Evolutionary conservation across 2,329 filamentous ascomycete species (phyloP).

Genomic region (Botrytis squamosa): DNA sequence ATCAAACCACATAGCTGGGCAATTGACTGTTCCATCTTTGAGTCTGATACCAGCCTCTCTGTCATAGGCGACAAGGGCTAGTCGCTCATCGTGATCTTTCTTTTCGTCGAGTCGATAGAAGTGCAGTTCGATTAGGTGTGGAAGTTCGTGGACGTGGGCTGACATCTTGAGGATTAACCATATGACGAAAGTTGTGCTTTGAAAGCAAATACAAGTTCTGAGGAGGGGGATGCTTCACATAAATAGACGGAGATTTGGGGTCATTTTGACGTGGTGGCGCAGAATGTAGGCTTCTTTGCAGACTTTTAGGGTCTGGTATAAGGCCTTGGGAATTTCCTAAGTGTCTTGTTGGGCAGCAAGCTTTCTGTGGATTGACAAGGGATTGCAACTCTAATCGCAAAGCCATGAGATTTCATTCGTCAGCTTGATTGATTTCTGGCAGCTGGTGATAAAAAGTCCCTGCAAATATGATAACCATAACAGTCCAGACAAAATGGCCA

Average conservation of each 20-base stretch:
- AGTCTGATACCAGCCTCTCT: neutral
- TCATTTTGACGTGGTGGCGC: neutral
- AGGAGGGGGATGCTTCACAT: too few relatives aligned
- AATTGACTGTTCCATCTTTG: neutral
- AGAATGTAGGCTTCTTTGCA: neutral
- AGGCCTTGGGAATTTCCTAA: neutral
- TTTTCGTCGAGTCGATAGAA: neutral
- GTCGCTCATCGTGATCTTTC: neutral
- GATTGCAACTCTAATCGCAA: neutral
- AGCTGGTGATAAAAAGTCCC: neutral
- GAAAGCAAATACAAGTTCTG: neutral
- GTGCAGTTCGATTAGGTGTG: neutral
- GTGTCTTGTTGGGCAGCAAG: neutral
- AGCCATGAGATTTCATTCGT: neutral
- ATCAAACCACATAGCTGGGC: slow-evolving; percentile 6
- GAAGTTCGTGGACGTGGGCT: neutral
- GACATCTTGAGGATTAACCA: neutral
- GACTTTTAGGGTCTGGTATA: neutral
- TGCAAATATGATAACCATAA: neutral
- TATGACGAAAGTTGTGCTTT: too few relatives aligned
- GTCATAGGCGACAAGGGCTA: slow-evolving; percentile 6
- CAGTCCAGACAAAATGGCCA: neutral
- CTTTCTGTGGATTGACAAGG: neutral
- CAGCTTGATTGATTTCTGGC: neutral
- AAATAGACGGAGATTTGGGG: neutral